Evolutionary conservation across 1,284 basidiomycete genomes (phyloP).

Genomic region (Ustilago shanxiensis): DNA sequence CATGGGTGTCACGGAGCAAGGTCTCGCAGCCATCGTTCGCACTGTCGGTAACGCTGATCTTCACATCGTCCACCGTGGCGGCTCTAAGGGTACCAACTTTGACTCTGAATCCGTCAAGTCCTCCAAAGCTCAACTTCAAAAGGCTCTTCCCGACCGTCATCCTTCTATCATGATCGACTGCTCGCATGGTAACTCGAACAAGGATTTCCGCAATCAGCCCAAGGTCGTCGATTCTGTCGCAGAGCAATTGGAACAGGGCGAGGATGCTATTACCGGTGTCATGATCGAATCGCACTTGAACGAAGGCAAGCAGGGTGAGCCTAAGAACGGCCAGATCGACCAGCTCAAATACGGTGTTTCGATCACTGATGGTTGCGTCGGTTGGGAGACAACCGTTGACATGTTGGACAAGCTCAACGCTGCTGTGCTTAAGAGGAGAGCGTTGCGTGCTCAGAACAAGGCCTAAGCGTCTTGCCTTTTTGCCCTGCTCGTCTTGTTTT

Average conservation of each 20-base stretch:
- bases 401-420: constrained; percentile 70
- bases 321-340: constrained; percentile 63
- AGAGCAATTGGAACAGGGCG: constrained; percentile 81
- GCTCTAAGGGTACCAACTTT: constrained; percentile 72
- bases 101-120: constrained; percentile 80
- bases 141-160: constrained; percentile 58
- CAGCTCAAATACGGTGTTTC: constrained; percentile 68
- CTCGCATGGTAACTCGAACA: constrained; percentile 69
- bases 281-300: constrained; percentile 97
- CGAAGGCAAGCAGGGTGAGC: constrained; percentile 71
- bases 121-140: constrained; percentile 79
- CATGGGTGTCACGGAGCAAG: constrained; percentile 69
- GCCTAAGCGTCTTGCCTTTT: constrained; percentile 10
- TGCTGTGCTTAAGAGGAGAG: constrained; percentile 50
- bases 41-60: constrained; percentile 81
- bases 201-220: constrained; percentile 70
- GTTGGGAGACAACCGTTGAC: constrained; percentile 82
- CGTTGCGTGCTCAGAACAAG: constrained; percentile 14
- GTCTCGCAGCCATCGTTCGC: constrained; percentile 92
- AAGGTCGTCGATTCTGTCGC: constrained; percentile 80
- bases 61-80: constrained; percentile 70
- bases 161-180: constrained; percentile 69
- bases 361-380: constrained; percentile 79
- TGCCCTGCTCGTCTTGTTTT: neutral
- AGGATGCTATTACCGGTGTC: constrained; percentile 87